These are phyloP conservation scores for Rhododendron molle DNA, from an alignment of 148 eudicot genomes.

Conservation along the genomic window DNA sequence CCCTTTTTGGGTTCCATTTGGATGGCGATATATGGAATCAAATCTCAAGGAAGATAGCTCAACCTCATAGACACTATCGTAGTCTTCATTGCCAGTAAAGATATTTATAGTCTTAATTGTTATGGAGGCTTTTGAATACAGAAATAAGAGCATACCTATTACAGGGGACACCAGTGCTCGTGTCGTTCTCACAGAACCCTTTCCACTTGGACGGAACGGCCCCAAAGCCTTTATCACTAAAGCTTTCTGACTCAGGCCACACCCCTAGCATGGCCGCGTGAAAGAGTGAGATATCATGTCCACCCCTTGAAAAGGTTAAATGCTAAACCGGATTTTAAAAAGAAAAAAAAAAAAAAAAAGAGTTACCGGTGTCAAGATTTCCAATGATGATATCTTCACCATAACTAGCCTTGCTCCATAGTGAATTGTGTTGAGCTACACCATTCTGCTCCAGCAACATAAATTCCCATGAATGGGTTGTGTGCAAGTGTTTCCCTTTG, in stretches of 20 bases:
- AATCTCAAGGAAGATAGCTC: neutral
- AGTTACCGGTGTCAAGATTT: slow-evolving; percentile 63
- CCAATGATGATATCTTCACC: slow-evolving; percentile 66
- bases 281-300: neutral
- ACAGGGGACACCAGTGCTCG: slow-evolving; percentile 29
- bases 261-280: slow-evolving; percentile 38
- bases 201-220: slow-evolving; percentile 67
- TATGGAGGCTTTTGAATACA: neutral
- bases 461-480: slow-evolving; percentile 72
- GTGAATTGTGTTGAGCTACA: slow-evolving; percentile 13
- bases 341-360: neutral
- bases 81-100: neutral
- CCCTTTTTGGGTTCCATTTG: neutral
- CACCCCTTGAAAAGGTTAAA: neutral
- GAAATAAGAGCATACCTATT: slow-evolving; percentile 32
- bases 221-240: slow-evolving; percentile 40
- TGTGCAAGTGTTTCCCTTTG: slow-evolving; percentile 45
- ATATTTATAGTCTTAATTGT: too few relatives aligned
- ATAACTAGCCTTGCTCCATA: slow-evolving; percentile 42
- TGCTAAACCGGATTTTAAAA: neutral
- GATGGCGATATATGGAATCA: neutral
- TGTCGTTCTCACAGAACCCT: slow-evolving; percentile 41
- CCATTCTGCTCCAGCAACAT: slow-evolving; percentile 33
- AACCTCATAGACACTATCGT: neutral
- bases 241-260: slow-evolving; percentile 78